A percentile compares a stretch with the other conserved stretches of the same genome.
Conservation (phyloP, 257 asterid genomes). For the Nicotiana obtusifolia region DNA sequence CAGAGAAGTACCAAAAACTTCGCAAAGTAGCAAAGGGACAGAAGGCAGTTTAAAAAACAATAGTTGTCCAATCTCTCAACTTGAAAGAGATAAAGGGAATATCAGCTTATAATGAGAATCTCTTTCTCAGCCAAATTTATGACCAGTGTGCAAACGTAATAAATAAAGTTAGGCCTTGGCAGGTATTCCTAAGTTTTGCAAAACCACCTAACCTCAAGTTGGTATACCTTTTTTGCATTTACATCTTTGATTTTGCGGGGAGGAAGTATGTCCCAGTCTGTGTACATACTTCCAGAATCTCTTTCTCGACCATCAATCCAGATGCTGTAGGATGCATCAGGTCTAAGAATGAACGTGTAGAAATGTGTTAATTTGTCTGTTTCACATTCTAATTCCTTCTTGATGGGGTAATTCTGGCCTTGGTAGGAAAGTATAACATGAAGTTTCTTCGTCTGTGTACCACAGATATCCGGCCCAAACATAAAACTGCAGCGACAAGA, state of each 20-base stretch:
- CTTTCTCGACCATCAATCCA: constrained; percentile 23
- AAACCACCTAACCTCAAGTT: constrained; percentile 4
- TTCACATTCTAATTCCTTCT: constrained; percentile 33
- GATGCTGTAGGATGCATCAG: constrained; percentile 32
- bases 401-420: constrained; percentile 37
- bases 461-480: constrained; percentile 99
- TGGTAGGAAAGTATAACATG: constrained; percentile 36
- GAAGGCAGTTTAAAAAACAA: not conserved
- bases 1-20: not conserved
- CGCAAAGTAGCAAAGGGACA: not conserved
- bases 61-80: not conserved
- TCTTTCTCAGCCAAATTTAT: not conserved
- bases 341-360: constrained; percentile 37
- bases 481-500: constrained; percentile 55
- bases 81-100: not conserved
- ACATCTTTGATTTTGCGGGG: constrained; percentile 23
- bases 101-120: not conserved
- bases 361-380: constrained; percentile 40
- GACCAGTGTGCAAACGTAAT: not conserved
- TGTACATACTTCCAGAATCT: constrained; percentile 26
- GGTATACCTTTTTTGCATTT: constrained; percentile 24
- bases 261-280: constrained; percentile 28
- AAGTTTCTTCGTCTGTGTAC: constrained; percentile 48
- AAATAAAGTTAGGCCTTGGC: not conserved
- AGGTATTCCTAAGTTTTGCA: not conserved